Percentiles rank a stretch among this genome's conserved stretches.
Evolutionary conservation across 192 early-diverging fungal species (phyloP).

Genomic region (Entophlyctis luteolus): DNA sequence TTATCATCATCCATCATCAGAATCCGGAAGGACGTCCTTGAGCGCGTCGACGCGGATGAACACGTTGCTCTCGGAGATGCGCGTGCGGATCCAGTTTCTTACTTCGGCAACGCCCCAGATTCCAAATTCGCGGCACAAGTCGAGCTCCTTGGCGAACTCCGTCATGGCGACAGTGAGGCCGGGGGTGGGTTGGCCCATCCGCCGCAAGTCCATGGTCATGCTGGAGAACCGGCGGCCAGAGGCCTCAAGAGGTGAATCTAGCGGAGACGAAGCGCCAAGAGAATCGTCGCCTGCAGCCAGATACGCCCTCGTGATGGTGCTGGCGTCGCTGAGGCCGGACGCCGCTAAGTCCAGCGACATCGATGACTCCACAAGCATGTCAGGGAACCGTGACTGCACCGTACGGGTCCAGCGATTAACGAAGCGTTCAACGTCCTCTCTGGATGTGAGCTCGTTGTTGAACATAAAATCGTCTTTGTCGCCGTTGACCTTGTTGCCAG

Average conservation of each 20-base stretch:
- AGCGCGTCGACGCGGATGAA: constrained; percentile 18
- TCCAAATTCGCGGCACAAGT: constrained; percentile 23
- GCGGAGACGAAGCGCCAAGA: neutral
- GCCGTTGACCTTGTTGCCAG: constrained; percentile 33
- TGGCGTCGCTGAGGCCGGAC: neutral
- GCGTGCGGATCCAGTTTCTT: constrained; percentile 21
- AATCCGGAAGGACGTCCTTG: constrained; percentile 24
- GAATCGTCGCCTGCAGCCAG: neutral
- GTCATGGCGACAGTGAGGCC: constrained; percentile 32
- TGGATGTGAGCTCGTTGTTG: constrained; percentile 24
- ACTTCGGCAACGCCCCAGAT: constrained; percentile 33
- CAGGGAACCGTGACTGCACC: constrained; percentile 22
- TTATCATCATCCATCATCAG: constrained; percentile 20
- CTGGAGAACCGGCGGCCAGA: constrained; percentile 18
- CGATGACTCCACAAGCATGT: constrained; percentile 17
- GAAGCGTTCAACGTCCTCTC: constrained; percentile 26
- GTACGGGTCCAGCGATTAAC: constrained; percentile 27
- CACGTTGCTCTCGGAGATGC: constrained; percentile 18
- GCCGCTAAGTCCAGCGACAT: constrained; percentile 3
- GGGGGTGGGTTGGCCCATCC: neutral
- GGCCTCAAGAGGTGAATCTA: neutral
- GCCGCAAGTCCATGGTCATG: neutral
- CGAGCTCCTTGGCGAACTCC: constrained; percentile 27
- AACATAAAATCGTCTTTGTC: constrained; percentile 21
- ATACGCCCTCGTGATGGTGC: no score